Base-by-base conservation (phyloP, 2,329 filamentous ascomycete genomes). In the Hypoxylon sp. region DNA sequence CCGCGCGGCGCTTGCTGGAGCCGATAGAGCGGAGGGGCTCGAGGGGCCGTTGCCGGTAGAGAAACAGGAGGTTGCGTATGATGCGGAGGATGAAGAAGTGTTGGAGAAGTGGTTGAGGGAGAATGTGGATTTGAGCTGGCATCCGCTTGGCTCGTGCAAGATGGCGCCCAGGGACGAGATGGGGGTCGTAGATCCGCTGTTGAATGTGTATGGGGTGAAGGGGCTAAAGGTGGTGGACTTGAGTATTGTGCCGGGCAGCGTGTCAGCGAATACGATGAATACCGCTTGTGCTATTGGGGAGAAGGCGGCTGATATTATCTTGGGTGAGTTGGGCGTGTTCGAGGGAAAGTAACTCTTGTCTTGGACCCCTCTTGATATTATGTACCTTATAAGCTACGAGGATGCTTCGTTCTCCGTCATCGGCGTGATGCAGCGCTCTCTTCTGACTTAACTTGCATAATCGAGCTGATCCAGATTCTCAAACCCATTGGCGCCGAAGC, bases 61-160 rank as follows among this genome's bases (percentile, higher is more conserved):
- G 19, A 10, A 54, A 42, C 31, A 54, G 51, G 51, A 54, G 31
- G 51, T 39, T 24, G 22, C 9, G 33, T 54, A 54, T 37, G 51
- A 54, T 39, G 51, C 19, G 11, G 33, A 54, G 31, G 51, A 54
- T 24, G 51, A 54, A 26, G 22, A 26, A 10, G 33, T 54, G 19
- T 42, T 42, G 31, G 33, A 54, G 33, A 42, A 54, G 51, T 53
- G 50, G 31, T 14, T 54, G 22, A 9, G 17, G 2, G 33, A 54
- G 33, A 54, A 42, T 26, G 33, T 54, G 17, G 33, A 54, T n/a
- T 14, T 42, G 47, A 14, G 11, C 17, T 54, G 50, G 48, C 58
- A 62, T 22, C 29, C 58, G n/a, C 48, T 54, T 8, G 50, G 26
- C 26, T 37, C 50, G n/a, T 62, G 58, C 50, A 62, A 62, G 48